Evolutionary conservation across 2,329 filamentous ascomycete species (phyloP), one percentile per base, ranked within the genome.

Genomic region (Clonostachys byssicola): DNA sequence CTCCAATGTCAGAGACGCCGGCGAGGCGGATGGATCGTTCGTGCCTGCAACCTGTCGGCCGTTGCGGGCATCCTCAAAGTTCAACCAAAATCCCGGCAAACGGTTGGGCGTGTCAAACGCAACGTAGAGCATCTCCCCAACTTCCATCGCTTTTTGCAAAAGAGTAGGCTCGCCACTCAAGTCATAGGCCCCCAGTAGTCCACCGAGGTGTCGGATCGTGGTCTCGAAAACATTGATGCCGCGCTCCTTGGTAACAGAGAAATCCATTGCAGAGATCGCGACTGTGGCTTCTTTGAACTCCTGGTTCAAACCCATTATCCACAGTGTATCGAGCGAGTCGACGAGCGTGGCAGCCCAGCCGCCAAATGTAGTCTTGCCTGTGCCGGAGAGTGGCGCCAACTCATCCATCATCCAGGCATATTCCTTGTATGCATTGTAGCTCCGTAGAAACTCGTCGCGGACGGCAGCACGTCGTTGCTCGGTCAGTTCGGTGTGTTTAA

Each of bases 1-100:
- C 55, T 86, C 81, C 13, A 86, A 66, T 46, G 70, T 72, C 34
- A 86, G 62, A 6, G 81, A 81, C 5, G 81, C 82, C 40, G 81
- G 66, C 53, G 48, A 53, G 13, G 57, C 54, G 16, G 52, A 51
- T 5, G 55, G 52, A 33, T 55, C 55, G 47, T 53, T 50, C 3
- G 73, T 58, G 56, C 78, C 73, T 3, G 66, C 61, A 4, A 72
- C 68, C 51, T 78, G 55, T 73, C 74, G 35, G 68, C 64, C 49
- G 72, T 75, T 5, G 34, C 56, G 59, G 17, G 64, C 64, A 9
- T 56, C 49, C 5, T 53, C 44, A 47, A 58, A 86, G 56, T 66
- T 53, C 52, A 70, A 38, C 46, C 46, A 66, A 42, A 55, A 61
- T 39, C 54, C 52, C 8, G 75, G 75, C 59, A 80, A 65, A 44